Conservation (phyloP, 164 flowering plant genomes). For the Stephania cephalantha region DNA sequence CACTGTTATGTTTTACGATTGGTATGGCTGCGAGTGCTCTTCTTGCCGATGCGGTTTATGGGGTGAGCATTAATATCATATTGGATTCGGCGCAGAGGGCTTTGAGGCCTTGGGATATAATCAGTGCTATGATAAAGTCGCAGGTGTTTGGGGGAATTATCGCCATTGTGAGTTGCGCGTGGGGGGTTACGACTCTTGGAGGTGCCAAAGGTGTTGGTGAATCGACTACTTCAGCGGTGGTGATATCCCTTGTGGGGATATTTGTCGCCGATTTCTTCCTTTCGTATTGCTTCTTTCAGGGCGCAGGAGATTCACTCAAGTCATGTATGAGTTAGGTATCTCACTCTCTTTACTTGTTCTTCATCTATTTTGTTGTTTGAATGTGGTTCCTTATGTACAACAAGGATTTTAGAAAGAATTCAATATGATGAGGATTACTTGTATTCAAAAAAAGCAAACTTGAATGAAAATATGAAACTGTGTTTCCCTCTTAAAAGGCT, state of each 20-base stretch:
- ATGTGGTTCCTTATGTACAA: background rate
- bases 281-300: constrained; percentile 79
- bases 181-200: constrained; percentile 90
- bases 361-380: constrained; percentile 6
- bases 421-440: background rate
- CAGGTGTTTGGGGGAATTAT: constrained; percentile 79
- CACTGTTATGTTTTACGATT: constrained; percentile 69
- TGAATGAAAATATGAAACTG: background rate
- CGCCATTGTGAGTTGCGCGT: constrained; percentile 77
- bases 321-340: constrained; percentile 25
- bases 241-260: constrained; percentile 83
- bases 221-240: constrained; percentile 90
- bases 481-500: background rate
- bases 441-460: background rate
- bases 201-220: constrained; percentile 98
- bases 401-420: background rate
- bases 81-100: constrained; percentile 81
- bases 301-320: constrained; percentile 85
- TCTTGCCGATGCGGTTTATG: constrained; percentile 72
- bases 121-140: constrained; percentile 89
- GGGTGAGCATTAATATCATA: constrained; percentile 76
- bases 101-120: constrained; percentile 75
- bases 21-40: constrained; percentile 90
- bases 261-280: constrained; percentile 86
- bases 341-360: background rate